These are phyloP conservation scores for Ogataea nakhonphanomensis DNA, from an alignment of 805 yeast genomes.

Conservation along the genomic window DNA sequence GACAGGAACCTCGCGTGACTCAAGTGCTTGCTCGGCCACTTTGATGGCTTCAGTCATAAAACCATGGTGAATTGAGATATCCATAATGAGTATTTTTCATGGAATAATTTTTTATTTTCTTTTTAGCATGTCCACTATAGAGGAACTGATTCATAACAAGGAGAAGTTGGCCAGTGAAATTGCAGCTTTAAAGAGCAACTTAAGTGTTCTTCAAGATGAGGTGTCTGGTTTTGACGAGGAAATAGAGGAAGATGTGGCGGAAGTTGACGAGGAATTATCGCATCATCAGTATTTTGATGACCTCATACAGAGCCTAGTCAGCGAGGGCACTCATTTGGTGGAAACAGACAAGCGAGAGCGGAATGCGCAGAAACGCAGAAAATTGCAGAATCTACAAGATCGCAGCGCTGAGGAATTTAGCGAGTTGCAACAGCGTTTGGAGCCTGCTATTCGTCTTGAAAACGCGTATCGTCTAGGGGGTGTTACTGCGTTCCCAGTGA, in stretches of 20 bases:
- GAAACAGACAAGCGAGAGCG: slow-evolving; percentile 12
- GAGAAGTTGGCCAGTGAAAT: slow-evolving; percentile 1
- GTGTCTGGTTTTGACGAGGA: slow-evolving; percentile 3
- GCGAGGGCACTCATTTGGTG: slow-evolving; percentile 19
- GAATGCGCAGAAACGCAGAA: slow-evolving; percentile 1
- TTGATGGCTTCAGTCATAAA: slow-evolving; percentile 52
- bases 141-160: slow-evolving; percentile 2
- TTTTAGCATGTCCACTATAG: slow-evolving; percentile 1
- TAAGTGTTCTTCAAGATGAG: slow-evolving; percentile 1
- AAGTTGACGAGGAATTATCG: slow-evolving; percentile 16
- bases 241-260: slow-evolving; percentile 4
- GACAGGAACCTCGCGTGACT: slow-evolving; percentile 76
- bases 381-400: slow-evolving; percentile 4
- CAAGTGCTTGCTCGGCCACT: slow-evolving; percentile 63
- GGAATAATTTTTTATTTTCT: slow-evolving; percentile 1
- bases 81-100: slow-evolving; percentile 2
- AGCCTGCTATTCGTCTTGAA: slow-evolving; percentile 40
- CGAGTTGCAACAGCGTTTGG: slow-evolving; percentile 16
- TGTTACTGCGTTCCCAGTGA: slow-evolving; percentile 49
- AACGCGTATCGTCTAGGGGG: slow-evolving; percentile 48
- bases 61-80: slow-evolving; percentile 23
- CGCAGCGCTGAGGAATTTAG: slow-evolving; percentile 8
- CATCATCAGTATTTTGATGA: slow-evolving; percentile 32
- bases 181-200: background rate
- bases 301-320: slow-evolving; percentile 23